Base-by-base conservation (phyloP, 305 asterid species). In the Andrographis paniculata region DNA sequence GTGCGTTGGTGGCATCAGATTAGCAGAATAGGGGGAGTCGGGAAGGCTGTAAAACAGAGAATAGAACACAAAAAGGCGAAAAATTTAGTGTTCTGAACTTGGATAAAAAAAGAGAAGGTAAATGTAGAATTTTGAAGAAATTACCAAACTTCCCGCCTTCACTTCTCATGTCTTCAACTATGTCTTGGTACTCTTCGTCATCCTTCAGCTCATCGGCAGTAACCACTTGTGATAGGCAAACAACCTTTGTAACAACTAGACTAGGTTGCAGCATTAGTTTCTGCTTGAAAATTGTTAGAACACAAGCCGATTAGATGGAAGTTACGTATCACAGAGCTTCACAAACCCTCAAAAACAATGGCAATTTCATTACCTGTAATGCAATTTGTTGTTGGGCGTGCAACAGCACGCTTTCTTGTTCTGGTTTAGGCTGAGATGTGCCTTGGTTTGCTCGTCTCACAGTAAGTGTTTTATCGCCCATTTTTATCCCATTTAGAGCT, bases 391-490 rank as follows among this genome's bases (percentile, higher is more conserved):
- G 95, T 58, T 80, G 95, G 30, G 89, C 95, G 31, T 80, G 86
- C 75, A 76, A 62, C 43, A 84, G 65, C 36, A 80, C 74, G 48
- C 71, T 78, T 65, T 84, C 93, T 70, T 80, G 95, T 58, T 80
- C 95, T 20, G 93, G 91, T 27, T 78, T 80, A 47, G 87, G 86
- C 52, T 80, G 88, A 42, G 70, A 14, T 43, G 84, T 31, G 52
- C 82, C 95, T 52, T 75, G 88, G 72, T 71, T 80, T 28, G 95
- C 93, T 59, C 93, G 93, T 53, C 89, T 69, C 49, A 84, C 93
- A 30, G 93, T 84, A 50, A 84, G 89, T 23, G 89, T 80, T 68
- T 84, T 84, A 61, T 84, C 95, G 19, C 93, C 93, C 93, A 84
- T 73, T 62, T 80, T 80, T 45, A 84, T 80, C 58, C 95, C 95